Base-by-base conservation (phyloP, 2,329 filamentous ascomycete species). In the Xylaria polymorpha region DNA sequence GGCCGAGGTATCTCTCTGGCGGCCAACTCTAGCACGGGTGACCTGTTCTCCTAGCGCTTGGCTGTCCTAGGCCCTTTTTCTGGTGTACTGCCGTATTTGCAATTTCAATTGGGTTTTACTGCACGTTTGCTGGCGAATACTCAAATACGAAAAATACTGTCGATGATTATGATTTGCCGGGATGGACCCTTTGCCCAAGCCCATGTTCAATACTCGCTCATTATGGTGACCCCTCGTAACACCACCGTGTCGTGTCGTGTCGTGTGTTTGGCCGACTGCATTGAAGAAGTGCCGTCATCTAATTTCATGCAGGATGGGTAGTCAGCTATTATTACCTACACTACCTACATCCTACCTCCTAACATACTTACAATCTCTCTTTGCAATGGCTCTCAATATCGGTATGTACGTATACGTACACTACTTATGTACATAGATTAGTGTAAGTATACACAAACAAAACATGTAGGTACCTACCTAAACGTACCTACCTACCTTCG, bases 61-160 rank as follows among this genome's bases (percentile, higher is more conserved):
- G 51, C 64, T 10, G 4, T 57, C 22, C 62, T 61, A 48, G 35
- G 63, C 56, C 56, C 32, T 20, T 25, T 56, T 62, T 20, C 53
- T 57, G 22, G 39, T 14, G 10, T 35, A 56, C 60, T 60, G 41
- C 64, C 64, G 58, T 68, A 68, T 70, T 69, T 71, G 69, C 66
- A 71, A 71, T 69, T 71, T 66, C 55, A 59, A 61, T 60, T 64
- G 50, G 25, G 56, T 55, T 69, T 61, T 46, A 39, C 39, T 37
- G 37, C 44, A 56, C 53, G 39, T 32, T 53, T 48, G 25, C 48
- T 48, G 53, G 18, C 14, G 37, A 50, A 66, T 68, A 63, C 66
- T 69, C 69, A 70, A 70, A 71, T 69, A 71, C 69, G 66, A 67
- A 71, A 66, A 56, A 37, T 25, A 41, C 58, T 4, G 43, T 14